Evolutionary conservation across 805 yeast genomes (phyloP), one percentile per base, ranked within the genome.

Genomic region (Kazachstania taianensis): DNA sequence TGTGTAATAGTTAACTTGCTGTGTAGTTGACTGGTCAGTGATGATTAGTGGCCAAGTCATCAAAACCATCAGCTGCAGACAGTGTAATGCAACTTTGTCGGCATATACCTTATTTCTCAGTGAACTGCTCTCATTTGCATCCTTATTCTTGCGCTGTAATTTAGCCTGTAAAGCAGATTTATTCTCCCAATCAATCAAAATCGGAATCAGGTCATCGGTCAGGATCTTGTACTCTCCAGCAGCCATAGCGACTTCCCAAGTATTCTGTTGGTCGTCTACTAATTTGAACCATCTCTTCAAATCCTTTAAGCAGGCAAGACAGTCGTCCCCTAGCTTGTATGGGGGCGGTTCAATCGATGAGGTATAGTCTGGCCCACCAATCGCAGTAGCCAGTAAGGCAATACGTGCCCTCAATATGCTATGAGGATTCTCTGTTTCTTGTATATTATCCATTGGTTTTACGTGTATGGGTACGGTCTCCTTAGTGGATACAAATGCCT

Each of bases 291-390:
- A 89, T 46, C 81, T 69, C 53, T 84, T 85, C 42, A 92, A 59
- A 59, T 92, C 98, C 46, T 81, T 79, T 22, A 92, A 60, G 59
- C 96, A 85, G 1, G 86, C 86, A 20, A 70, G 46, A 20, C 62
- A 55, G 35, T 89, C 96, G 40, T 80, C 85, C 8, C 97, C 97
- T 3, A 87, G 67, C 41, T 73, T 74, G 50, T 92, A 92, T 0
- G 75, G 75, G 0, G 70, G 66, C 3, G 70, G 68, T 2, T 59
- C 55, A 2, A 53, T 43, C 4, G 60, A 55, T 0, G 78, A 63
- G 1, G 78, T 59, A 32, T 78, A 73, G 57, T 87, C 96, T 1
- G 78, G 72, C 2, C 96, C 97, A 36, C 98, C 98, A 2, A 89
- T 67, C 0, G 97, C 94, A 3, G 94, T 74, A 3, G 86, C 84